phyloP scores from a whole-genome alignment of 2,329 filamentous ascomycete genomes.

The Xylaria digitata region DNA sequence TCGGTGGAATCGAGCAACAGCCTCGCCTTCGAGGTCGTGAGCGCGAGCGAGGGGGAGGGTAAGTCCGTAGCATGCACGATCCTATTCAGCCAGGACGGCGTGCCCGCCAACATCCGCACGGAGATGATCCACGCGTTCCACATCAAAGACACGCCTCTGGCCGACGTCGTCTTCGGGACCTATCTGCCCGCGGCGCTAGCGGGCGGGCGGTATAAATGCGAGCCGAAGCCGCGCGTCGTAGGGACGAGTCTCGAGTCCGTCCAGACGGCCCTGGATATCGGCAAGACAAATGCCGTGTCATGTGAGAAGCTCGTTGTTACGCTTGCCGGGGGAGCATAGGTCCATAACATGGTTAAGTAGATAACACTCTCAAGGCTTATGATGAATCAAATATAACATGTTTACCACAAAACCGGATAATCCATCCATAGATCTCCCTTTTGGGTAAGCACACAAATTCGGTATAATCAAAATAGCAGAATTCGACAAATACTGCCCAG shows the following conservation, averaged over 20 bases:
- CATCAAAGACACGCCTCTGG: slow-evolving; percentile 44
- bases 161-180: slow-evolving; percentile 40
- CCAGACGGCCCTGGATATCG: slow-evolving; percentile 47
- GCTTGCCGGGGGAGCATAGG: slow-evolving; percentile 8
- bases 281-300: slow-evolving; percentile 48
- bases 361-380: neutral
- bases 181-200: slow-evolving; percentile 48
- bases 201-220: slow-evolving; percentile 40
- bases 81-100: slow-evolving; percentile 11
- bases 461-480: neutral
- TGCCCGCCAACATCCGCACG: slow-evolving; percentile 30
- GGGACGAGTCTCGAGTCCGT: slow-evolving; percentile 49
- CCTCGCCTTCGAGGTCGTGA: slow-evolving; percentile 40
- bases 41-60: slow-evolving; percentile 32
- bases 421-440: neutral
- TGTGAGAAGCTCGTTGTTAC: slow-evolving; percentile 54
- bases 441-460: neutral
- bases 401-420: neutral
- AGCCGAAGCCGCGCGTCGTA: slow-evolving; percentile 46
- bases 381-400: neutral
- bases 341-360: neutral
- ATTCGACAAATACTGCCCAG: neutral
- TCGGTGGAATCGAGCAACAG: slow-evolving; percentile 35
- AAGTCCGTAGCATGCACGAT: slow-evolving; percentile 42
- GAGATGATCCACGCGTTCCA: slow-evolving; percentile 42